A percentile compares a stretch with the other conserved stretches of the same genome.
phyloP scores from a whole-genome alignment of 257 asterid species.

The Euphrasia confusa region DNA sequence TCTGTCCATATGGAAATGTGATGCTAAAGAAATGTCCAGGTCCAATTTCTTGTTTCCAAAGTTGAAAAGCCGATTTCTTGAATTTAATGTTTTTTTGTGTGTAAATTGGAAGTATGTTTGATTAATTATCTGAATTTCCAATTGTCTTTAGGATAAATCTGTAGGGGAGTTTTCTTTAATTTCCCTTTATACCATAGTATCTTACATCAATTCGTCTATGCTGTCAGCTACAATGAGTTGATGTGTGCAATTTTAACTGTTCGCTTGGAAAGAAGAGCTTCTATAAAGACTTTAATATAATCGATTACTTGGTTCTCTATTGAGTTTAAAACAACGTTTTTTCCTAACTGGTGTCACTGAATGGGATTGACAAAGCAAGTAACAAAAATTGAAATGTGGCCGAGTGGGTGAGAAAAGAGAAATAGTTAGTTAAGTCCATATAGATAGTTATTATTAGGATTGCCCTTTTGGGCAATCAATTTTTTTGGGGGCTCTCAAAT shows the following conservation, averaged over 20 bases:
- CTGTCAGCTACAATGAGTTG: not conserved
- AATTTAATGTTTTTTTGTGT: no score
- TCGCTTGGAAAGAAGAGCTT: not conserved
- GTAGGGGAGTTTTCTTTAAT: not conserved
- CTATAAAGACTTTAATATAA: not conserved
- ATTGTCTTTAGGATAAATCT: no score
- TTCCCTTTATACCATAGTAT: not conserved
- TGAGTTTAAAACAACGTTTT: not conserved
- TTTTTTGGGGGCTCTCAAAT: not conserved
- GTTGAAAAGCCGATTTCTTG: no score
- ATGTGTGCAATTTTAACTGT: not conserved
- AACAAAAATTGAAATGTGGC: not conserved
- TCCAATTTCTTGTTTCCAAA: no score
- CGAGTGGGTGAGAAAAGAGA: constrained; percentile 1
- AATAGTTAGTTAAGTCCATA: not conserved
- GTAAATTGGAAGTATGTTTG: no score
- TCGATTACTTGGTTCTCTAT: constrained; percentile 13
- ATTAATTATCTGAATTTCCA: no score
- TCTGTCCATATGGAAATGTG: no score
- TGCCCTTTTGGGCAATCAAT: not conserved
- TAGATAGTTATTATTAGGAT: not conserved
- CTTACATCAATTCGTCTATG: not conserved
- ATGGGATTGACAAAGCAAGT: not conserved
- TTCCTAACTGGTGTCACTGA: not conserved
- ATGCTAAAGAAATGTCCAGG: no score